Evolutionary conservation across 495 filamentous ascomycete species (phyloP), one percentile per base, ranked within the genome.

Genomic region (Annulohypoxylon stygium): DNA sequence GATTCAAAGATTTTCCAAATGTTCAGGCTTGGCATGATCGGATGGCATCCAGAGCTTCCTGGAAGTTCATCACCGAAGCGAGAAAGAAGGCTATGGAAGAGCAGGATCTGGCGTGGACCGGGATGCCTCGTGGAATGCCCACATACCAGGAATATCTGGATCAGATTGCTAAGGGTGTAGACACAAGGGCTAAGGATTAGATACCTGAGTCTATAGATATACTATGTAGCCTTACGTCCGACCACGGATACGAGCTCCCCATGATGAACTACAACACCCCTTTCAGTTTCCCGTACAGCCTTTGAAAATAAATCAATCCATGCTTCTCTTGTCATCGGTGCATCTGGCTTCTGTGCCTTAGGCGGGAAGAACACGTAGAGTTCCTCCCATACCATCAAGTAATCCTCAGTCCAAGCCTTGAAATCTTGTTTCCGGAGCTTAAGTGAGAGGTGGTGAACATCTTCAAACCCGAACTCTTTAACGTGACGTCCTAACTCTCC

Each of bases 361-460:
- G 65, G 57, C 5, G 75, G 75, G 43, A 74, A 75, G 36, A 60
- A 65, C 1, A 45, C 48, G 11, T 41, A 12, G 10, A 72, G 53
- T 9, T 77, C 75, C n/a, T 77, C 75, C 75, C 75, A 75, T 0
- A 77, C 69, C 68, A 70, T 72, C 14, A 77, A 41, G 39, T 69
- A 72, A 33, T 77, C 65, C 10, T 77, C 71, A 3, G 75, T 75
- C 75, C 75, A 77, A 30, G 16, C 75, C 48, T 77, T 74, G 7
- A 57, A 65, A 36, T 75, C 75, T 16, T 69, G 65, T 50, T 61
- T 72, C 4, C 65, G 37, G 2, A 37, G 60, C 12, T 65, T 39
- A 2, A 30, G 0, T 6, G 7, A 25, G 14, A 59, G 26, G 60
- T 53, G 3, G 6, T 45, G 65, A 0, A 69, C 69, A 16, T 69